Percentiles rank a stretch among this genome's conserved stretches.
phyloP scores from a whole-genome alignment of 2,329 filamentous ascomycete species.

The Penicillium fuscoglaucum region DNA sequence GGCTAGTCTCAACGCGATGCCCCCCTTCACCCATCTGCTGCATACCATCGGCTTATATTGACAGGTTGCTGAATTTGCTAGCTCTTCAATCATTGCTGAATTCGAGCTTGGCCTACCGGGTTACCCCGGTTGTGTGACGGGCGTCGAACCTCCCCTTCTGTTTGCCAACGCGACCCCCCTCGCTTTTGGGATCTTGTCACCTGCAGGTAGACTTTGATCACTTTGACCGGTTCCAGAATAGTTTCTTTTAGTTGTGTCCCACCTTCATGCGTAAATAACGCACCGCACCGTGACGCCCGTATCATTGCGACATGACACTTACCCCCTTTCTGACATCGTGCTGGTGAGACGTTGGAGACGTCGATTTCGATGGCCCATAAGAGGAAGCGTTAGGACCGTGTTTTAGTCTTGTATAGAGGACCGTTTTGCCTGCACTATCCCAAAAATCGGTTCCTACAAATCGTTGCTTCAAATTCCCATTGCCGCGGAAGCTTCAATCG shows the following conservation, averaged over 20 bases:
- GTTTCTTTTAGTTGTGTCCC: conserved; percentile 2
- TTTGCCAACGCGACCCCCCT: conserved; percentile 12
- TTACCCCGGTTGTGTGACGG: conserved; percentile 23
- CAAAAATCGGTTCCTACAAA: neutral
- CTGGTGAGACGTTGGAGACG: conserved; percentile 4
- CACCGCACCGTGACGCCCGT: neutral
- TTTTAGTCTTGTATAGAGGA: neutral
- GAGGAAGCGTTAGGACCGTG: neutral
- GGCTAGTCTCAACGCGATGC: conserved; percentile 10
- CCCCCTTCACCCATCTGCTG: neutral
- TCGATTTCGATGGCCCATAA: conserved; percentile 6
- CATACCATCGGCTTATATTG: conserved; percentile 11
- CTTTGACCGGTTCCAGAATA: conserved; percentile 5
- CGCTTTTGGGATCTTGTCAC: conserved; percentile 9
- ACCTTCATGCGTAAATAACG: conserved; percentile 8
- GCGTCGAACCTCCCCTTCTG: conserved; percentile 8
- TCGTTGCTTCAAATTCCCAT: neutral
- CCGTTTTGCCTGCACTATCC: neutral
- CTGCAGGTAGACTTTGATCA: conserved; percentile 16
- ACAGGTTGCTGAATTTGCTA: conserved; percentile 2
- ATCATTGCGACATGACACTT: conserved; percentile 12
- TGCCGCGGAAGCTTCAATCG: neutral
- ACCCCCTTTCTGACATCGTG: neutral
- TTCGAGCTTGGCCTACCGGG: conserved; percentile 18
- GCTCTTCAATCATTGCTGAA: conserved; percentile 11